Evolutionary conservation across 257 asterid genomes (phyloP), one percentile per base, ranked within the genome.

Genomic region (Solanum lignicaule): DNA sequence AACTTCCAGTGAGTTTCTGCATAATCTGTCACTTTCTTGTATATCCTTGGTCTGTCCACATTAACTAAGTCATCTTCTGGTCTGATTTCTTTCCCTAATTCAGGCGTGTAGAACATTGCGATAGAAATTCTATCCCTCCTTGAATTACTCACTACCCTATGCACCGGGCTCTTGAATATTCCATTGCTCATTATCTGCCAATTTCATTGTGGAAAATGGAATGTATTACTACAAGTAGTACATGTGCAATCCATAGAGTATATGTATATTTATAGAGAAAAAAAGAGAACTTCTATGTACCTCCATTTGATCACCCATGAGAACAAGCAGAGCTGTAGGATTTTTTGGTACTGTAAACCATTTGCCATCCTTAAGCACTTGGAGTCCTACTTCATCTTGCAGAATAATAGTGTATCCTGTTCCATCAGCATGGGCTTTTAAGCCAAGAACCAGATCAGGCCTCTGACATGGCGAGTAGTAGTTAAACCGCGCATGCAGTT

Each of bases 151-250:
- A 92, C 32, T 13, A 91, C 96, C 82, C 96, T 90, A 27, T 93
- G 96, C 90, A 90, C 91, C 21, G 92, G 91, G 83, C 94, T 91
- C 90, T 89, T 92, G 90, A 92, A 91, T 76, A 90, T 83, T 23
- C 96, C 95, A 27, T 93, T 92, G 89, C 90, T 92, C 94, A 93
- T 92, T 41, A 91, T 91, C 96, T 93, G 90, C 25, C 83, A 81
- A 23, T 69, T 7, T 75, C 83, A 75, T 74, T 10, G 32, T 10
- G 32, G 83, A 75, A 75, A 73, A 73, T 73, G 46, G 46, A 5
- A 33, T 5, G 27, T 9, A 6, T 75, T 0, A 75, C 55, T 21
- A 36, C 55, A 36, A 75, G 31, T 33, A 75, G 31, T 23, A 74
- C 83, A 74, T 36, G 32, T 10, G 55, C 46, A 72, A 72, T 16